These are phyloP conservation scores for Psilocybe tampanensis DNA, from an alignment of 768 basidiomycete species.

Conservation along the genomic window DNA sequence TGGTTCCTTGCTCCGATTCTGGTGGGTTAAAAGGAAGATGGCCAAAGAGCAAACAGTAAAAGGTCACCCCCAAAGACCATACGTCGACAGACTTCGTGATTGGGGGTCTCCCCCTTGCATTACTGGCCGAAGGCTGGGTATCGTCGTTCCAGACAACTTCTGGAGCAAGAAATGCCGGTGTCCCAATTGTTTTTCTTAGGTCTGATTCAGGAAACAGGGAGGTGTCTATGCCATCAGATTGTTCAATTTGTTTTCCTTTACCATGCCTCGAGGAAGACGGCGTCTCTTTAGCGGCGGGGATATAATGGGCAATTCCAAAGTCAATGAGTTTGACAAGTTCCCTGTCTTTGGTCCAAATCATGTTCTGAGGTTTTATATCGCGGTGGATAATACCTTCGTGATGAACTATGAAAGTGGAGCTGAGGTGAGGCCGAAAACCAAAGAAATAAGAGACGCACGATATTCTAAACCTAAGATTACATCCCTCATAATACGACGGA, in stretches of 20 bases:
- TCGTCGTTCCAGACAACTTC: conserved; percentile 43
- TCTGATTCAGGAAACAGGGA: conserved; percentile 39
- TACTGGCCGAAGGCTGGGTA: too few species aligned
- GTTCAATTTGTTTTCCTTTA: conserved; percentile 17
- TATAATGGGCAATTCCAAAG: conserved; percentile 62
- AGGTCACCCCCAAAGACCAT: conserved; percentile 49
- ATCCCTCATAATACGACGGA: conserved; percentile 43
- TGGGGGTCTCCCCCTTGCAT: conserved; percentile 34
- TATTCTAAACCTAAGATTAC: conserved; percentile 45
- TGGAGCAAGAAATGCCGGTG: conserved; percentile 46
- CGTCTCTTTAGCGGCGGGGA: conserved; percentile 13
- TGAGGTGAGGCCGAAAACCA: not conserved
- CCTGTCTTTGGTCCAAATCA: conserved; percentile 57
- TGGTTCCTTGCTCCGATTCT: conserved; percentile 31
- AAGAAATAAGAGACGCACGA: conserved; percentile 28
- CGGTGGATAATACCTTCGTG: conserved; percentile 74
- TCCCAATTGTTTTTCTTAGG: conserved; percentile 41
- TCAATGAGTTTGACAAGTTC: conserved; percentile 86
- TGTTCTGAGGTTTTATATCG: conserved; percentile 90
- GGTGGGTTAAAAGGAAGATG: conserved; percentile 43
- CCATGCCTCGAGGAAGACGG: conserved; percentile 2
- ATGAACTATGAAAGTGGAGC: conserved; percentile 31
- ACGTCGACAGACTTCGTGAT: conserved; percentile 49
- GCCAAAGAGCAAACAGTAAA: conserved; percentile 50
- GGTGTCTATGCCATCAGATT: conserved; percentile 24